Conservation (phyloP, 2,329 filamentous ascomycete species). For the Emergomyces orientalis region DNA sequence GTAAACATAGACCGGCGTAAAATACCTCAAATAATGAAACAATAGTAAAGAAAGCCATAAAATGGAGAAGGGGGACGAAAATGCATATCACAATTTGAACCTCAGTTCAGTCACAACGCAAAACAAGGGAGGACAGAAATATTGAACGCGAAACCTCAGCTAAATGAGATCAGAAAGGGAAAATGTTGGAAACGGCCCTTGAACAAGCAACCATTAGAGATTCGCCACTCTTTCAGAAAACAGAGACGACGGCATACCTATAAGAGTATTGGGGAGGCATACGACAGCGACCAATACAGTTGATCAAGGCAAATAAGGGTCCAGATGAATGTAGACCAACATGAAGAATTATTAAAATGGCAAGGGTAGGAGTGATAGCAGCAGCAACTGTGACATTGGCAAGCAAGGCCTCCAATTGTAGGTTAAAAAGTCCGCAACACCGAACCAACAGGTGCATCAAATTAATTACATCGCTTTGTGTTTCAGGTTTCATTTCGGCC, state of each 20-base stretch:
- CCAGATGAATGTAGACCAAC: background rate
- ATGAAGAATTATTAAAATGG: background rate
- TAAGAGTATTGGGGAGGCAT: too few species aligned
- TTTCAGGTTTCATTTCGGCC: background rate
- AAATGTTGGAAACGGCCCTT: background rate
- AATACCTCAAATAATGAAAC: background rate
- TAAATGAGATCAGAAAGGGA: background rate
- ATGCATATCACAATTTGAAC: too few species aligned
- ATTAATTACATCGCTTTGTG: background rate
- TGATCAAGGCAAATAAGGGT: background rate
- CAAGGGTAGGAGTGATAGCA: background rate
- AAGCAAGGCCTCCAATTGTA: background rate
- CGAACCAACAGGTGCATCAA: background rate
- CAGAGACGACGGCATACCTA: too few species aligned
- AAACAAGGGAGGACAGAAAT: too few species aligned
- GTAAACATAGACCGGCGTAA: too few species aligned
- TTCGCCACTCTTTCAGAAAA: background rate
- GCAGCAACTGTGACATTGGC: background rate
- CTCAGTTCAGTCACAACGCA: too few species aligned
- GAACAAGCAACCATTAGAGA: background rate
- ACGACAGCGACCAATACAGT: background rate
- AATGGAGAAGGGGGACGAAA: too few species aligned
- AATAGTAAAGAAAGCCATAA: background rate
- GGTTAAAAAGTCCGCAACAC: background rate
- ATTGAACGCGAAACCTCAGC: background rate